These are phyloP conservation scores for Gyrodon lividus DNA, from an alignment of 768 basidiomycete species.

Conservation along the genomic window DNA sequence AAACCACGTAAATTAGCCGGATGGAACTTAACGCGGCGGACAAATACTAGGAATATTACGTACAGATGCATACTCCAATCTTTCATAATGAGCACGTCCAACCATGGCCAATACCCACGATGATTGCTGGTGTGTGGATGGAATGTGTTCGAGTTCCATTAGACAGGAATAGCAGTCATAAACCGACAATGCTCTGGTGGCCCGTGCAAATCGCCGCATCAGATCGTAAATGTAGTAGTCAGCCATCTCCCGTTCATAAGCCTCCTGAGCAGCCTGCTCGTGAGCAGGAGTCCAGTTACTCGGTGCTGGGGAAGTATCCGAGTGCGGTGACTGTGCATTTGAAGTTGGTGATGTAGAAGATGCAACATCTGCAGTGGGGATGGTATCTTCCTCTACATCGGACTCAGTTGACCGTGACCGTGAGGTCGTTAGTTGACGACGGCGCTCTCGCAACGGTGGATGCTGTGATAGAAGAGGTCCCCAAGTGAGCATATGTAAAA, in stretches of 20 bases:
- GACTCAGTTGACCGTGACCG: conserved; percentile 67
- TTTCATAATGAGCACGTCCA: conserved; percentile 87
- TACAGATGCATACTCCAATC: conserved; percentile 85
- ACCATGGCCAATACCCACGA: conserved; percentile 79
- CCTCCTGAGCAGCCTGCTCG: conserved; percentile 70
- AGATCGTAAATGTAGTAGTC: conserved; percentile 83
- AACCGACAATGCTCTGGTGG: conserved; percentile 67
- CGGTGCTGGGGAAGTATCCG: conserved; percentile 63
- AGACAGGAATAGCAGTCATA: conserved; percentile 79
- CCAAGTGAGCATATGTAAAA: conserved; percentile 6
- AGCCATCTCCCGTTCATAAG: conserved; percentile 69
- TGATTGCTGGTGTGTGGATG: conserved; percentile 68
- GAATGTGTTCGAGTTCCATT: conserved; percentile 73
- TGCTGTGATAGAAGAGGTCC: conserved; percentile 29
- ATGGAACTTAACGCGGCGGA: conserved; percentile 4
- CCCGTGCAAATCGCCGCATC: conserved; percentile 77
- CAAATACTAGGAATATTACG: conserved; percentile 32
- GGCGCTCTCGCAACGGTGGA: conserved; percentile 51
- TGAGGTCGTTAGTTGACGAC: conserved; percentile 51
- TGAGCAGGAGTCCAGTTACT: conserved; percentile 63
- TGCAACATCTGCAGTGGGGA: conserved; percentile 45
- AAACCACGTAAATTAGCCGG: conserved; percentile 20
- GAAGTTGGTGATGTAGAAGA: conserved; percentile 64
- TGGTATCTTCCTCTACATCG: conserved; percentile 66
- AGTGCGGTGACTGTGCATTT: conserved; percentile 55